Evolutionary conservation across 2,329 filamentous ascomycete genomes (phyloP).

Genomic region (Verticillium nonalfalfae): DNA sequence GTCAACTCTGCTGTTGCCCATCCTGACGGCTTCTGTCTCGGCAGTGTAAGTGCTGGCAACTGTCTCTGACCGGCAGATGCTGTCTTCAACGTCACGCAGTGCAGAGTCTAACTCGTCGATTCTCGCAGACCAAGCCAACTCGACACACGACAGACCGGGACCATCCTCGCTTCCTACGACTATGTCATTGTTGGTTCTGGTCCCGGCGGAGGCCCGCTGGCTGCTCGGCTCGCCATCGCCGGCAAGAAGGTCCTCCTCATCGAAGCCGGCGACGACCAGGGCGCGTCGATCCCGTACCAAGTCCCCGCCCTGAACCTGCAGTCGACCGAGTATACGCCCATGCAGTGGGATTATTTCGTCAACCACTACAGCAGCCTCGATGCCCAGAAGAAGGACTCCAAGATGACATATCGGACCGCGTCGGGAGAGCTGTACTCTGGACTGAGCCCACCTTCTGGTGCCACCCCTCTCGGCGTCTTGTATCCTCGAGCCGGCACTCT

Average conservation of each 20-base stretch:
- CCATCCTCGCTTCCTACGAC: slow-evolving; percentile 31
- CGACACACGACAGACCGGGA: not conserved
- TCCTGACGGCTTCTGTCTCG: not conserved
- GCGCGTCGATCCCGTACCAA: slow-evolving; percentile 18
- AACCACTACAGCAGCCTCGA: slow-evolving; percentile 12
- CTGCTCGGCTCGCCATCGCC: slow-evolving; percentile 47
- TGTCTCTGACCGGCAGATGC: not conserved
- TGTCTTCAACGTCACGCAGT: not conserved
- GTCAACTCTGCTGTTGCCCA: not conserved
- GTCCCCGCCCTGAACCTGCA: slow-evolving; percentile 18
- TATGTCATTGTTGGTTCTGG: slow-evolving; percentile 56
- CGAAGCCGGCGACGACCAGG: slow-evolving; percentile 52
- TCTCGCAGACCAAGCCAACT: not conserved
- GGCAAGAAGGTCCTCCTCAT: slow-evolving; percentile 52
- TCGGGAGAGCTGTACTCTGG: slow-evolving; percentile 30
- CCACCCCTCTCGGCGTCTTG: slow-evolving; percentile 34
- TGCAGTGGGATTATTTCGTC: slow-evolving; percentile 13
- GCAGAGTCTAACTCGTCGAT: not conserved
- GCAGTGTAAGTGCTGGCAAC: not conserved
- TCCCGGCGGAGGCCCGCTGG: slow-evolving; percentile 47
- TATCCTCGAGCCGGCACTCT: slow-evolving; percentile 41
- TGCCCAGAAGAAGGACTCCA: slow-evolving; percentile 35
- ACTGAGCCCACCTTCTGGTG: slow-evolving; percentile 27
- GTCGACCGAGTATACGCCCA: slow-evolving; percentile 13
- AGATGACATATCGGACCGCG: slow-evolving; percentile 41